Conservation (phyloP, 345 rosid species). For the sweet orange (Citrus sinensis) region DVS_A1.0 CM039163.1:6078501-6079000, state of each 20-base stretch:
- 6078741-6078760: background rate
- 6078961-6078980: no score
- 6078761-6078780: no score
- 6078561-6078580: no score
- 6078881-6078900: no score
- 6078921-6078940: background rate
- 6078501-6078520: constrained; percentile 63
- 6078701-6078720: background rate
- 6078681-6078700: no score
- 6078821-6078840: no score
- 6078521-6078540: constrained; percentile 32
- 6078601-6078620: constrained; percentile 8
- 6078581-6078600: background rate
- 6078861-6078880: no score
- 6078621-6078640: background rate
- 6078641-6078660: background rate
- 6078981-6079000: no score
- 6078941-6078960: background rate
- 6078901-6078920: no score
- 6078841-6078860: no score
- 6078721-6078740: background rate
- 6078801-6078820: background rate
- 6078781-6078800: background rate
- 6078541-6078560: no score
- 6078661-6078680: background rate